phyloP scores from a whole-genome alignment of 108 stramenopile genomes.

The Cyclotella kingstonii region DNA sequence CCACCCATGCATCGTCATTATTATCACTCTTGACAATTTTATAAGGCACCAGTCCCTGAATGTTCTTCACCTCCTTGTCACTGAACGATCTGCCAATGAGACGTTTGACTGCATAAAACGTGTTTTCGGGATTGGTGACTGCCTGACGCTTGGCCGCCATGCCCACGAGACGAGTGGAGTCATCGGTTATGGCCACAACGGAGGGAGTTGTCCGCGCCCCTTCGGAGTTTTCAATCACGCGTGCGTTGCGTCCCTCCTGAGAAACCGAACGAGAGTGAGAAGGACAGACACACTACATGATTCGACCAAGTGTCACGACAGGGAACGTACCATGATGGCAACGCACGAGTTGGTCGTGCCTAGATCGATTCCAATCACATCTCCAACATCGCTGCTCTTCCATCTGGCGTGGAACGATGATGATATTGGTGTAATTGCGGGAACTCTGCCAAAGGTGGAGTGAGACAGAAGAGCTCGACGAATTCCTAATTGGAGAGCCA shows the following conservation, averaged over 20 bases:
- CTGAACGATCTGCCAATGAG: conserved; percentile 93
- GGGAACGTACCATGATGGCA: conserved; percentile 93
- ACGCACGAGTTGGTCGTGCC: conserved; percentile 99
- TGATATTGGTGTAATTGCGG: conserved; percentile 9
- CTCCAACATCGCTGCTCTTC: conserved; percentile 80
- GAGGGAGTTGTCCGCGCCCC: conserved; percentile 99
- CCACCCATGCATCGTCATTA: conserved; percentile 97
- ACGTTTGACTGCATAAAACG: conserved; percentile 98
- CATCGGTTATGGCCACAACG: conserved; percentile 92
- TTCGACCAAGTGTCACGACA: background rate
- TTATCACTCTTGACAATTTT: conserved; percentile 92
- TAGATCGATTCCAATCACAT: conserved; percentile 99
- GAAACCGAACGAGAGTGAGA: background rate
- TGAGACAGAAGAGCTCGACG: background rate
- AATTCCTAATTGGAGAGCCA: conserved; percentile 11
- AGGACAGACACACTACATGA: background rate
- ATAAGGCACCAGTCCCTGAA: conserved; percentile 94
- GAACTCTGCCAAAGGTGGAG: background rate
- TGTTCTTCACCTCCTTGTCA: conserved; percentile 92
- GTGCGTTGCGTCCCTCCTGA: conserved; percentile 94
- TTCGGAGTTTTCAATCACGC: conserved; percentile 99
- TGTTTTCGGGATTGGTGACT: conserved; percentile 99
- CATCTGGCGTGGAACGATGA: conserved; percentile 18
- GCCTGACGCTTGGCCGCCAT: conserved; percentile 97
- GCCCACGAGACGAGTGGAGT: conserved; percentile 93